Conservation (phyloP, 345 rosid genomes). For the Linum trigynum region DNA sequence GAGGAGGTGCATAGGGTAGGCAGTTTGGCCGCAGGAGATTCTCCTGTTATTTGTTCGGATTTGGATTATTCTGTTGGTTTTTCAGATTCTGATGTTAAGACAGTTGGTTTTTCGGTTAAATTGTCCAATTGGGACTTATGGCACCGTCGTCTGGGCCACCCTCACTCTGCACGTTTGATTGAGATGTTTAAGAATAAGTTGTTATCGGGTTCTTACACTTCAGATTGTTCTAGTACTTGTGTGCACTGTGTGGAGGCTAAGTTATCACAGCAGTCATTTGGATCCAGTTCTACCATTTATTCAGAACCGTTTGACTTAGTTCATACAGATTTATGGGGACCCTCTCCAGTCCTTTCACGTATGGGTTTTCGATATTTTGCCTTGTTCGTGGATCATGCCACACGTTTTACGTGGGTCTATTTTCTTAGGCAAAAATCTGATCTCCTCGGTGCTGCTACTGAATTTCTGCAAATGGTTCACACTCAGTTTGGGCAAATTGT, state of each 20-base stretch:
- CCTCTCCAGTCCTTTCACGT: not conserved
- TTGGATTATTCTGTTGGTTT: too few relatives aligned
- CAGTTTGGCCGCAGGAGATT: too few relatives aligned
- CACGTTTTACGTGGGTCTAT: not conserved
- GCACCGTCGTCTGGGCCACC: too few relatives aligned
- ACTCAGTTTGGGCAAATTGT: too few relatives aligned
- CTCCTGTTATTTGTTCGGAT: too few relatives aligned
- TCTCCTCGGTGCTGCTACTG: not conserved
- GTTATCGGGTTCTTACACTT: too few relatives aligned
- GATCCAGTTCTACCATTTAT: not conserved
- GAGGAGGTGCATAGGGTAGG: too few relatives aligned
- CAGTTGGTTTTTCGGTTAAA: too few relatives aligned
- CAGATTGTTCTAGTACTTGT: not conserved
- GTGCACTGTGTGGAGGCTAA: not conserved
- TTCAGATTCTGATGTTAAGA: too few relatives aligned
- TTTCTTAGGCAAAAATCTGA: not conserved
- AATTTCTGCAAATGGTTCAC: not conserved
- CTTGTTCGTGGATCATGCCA: not conserved
- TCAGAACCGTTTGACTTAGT: not conserved
- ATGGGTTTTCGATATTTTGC: not conserved
- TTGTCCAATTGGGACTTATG: too few relatives aligned
- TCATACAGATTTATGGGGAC: not conserved
- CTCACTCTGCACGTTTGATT: too few relatives aligned
- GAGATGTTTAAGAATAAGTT: too few relatives aligned
- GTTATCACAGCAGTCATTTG: not conserved